Evolutionary conservation across 257 asterid genomes (phyloP).

Genomic region (Anisodus tanguticus): DNA sequence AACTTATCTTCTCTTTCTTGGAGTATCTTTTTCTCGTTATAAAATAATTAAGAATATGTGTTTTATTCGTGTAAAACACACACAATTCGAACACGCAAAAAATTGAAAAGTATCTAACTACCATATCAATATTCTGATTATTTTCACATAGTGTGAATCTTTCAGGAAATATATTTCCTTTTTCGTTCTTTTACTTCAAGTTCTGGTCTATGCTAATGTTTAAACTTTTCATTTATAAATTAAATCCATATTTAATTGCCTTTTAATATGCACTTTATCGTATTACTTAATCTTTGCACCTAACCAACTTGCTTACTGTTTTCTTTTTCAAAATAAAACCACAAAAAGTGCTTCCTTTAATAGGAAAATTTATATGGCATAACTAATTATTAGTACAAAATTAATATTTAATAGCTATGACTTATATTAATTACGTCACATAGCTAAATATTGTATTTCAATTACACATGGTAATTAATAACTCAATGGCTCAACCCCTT

Average conservation of each 20-base stretch:
- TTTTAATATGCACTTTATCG: background rate
- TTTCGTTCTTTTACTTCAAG: background rate
- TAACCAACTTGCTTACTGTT: background rate
- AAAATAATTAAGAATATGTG: background rate
- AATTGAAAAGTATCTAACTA: background rate
- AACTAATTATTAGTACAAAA: no score
- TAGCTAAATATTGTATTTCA: no score
- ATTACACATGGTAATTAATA: no score
- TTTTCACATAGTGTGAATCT: background rate
- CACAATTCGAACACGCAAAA: constrained; percentile 18
- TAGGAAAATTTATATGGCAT: no score
- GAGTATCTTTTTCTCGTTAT: background rate
- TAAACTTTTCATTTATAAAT: background rate
- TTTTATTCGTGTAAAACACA: background rate
- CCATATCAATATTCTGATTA: background rate
- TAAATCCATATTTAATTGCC: background rate
- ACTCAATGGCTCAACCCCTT: no score
- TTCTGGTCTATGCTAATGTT: background rate
- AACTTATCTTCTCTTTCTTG: background rate
- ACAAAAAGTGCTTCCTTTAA: background rate
- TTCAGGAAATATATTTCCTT: background rate
- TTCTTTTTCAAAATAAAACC: background rate
- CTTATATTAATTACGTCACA: no score
- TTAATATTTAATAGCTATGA: no score
- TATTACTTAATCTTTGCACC: background rate